Percentiles rank a stretch among this genome's conserved stretches.
phyloP scores from a whole-genome alignment of 345 rosid species.

The Cardamine occulta region DNA sequence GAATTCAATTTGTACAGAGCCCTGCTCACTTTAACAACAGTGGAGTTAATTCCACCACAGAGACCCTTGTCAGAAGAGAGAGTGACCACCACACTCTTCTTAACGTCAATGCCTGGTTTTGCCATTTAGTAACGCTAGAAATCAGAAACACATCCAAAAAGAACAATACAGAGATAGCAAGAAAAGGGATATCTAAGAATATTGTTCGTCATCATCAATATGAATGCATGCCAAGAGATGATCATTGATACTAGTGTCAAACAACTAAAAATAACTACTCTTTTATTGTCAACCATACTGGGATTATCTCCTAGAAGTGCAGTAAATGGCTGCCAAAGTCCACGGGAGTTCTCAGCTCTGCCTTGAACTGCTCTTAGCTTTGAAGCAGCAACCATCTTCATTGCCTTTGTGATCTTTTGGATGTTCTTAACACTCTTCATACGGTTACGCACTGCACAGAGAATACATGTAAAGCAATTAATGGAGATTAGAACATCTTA shows the following conservation, averaged over 20 bases:
- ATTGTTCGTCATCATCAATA: conserved; percentile 30
- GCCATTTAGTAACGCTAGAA: conserved; percentile 12
- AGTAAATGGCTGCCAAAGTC: conserved; percentile 89
- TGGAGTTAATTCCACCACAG: conserved; percentile 98
- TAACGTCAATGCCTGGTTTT: conserved; percentile 76
- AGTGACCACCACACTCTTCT: conserved; percentile 93
- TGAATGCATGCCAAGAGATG: not conserved
- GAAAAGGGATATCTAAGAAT: not conserved
- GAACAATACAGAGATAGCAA: conserved; percentile 18
- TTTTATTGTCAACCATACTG: conserved; percentile 38
- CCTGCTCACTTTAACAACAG: conserved; percentile 82
- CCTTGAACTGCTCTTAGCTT: conserved; percentile 86
- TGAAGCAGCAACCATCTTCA: conserved; percentile 99
- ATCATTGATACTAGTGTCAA: not conserved
- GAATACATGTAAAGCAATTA: conserved; percentile 1
- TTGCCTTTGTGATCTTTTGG: conserved; percentile 97
- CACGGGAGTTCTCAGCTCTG: conserved; percentile 94
- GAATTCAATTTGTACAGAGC: conserved; percentile 65
- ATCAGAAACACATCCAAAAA: conserved; percentile 26
- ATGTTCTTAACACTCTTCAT: conserved; percentile 99
- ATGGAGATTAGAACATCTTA: not conserved
- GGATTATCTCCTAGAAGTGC: conserved; percentile 55
- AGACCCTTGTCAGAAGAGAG: conserved; percentile 97
- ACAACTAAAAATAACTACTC: not conserved
- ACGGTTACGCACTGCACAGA: conserved; percentile 80